A percentile compares a stretch with the other conserved stretches of the same genome.
Conservation (phyloP, 2,329 filamentous ascomycete species). For the Fusarium sp. region DNA sequence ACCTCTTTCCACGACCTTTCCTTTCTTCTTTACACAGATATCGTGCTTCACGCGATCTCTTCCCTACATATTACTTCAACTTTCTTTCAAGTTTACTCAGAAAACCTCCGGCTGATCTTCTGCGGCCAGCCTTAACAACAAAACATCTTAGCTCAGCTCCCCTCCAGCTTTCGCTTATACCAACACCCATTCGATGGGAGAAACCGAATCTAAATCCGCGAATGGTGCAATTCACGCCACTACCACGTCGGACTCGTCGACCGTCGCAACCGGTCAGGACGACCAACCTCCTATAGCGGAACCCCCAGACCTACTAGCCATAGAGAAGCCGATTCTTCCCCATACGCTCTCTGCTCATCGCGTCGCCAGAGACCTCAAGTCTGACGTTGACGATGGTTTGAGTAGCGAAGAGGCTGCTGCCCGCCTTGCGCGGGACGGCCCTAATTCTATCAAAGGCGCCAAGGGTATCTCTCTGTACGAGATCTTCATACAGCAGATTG, state of each 20-base stretch:
- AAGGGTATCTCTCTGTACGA: conserved; percentile 79
- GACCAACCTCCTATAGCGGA: conserved; percentile 56
- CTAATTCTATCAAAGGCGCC: conserved; percentile 78
- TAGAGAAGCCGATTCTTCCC: conserved; percentile 52
- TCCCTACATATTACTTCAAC: conserved; percentile 8
- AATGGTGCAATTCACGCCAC: conserved; percentile 57
- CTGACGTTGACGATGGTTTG: conserved; percentile 69
- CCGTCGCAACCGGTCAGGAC: conserved; percentile 50
- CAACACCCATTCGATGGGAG: conserved; percentile 57
- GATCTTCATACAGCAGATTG: conserved; percentile 81
- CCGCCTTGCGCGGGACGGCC: conserved; percentile 74
- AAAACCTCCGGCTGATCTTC: conserved; percentile 20
- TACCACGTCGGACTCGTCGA: conserved; percentile 54
- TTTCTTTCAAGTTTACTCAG: conserved; percentile 6
- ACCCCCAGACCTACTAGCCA: conserved; percentile 51
- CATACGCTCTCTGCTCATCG: conserved; percentile 52
- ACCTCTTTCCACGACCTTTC: conserved; percentile 15
- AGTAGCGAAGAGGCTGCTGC: conserved; percentile 70
- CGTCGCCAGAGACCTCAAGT: conserved; percentile 55
- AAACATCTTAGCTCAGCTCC: conserved; percentile 2
- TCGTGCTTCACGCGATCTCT: conserved; percentile 39
- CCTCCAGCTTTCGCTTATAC: conserved; percentile 36
- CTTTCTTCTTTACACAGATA: conserved; percentile 34
- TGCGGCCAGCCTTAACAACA: conserved; percentile 12
- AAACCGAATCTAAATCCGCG: conserved; percentile 52